These are phyloP conservation scores for Euphorbia pulcherrima DNA, from an alignment of 345 rosid genomes.

Conservation along the genomic window DNA sequence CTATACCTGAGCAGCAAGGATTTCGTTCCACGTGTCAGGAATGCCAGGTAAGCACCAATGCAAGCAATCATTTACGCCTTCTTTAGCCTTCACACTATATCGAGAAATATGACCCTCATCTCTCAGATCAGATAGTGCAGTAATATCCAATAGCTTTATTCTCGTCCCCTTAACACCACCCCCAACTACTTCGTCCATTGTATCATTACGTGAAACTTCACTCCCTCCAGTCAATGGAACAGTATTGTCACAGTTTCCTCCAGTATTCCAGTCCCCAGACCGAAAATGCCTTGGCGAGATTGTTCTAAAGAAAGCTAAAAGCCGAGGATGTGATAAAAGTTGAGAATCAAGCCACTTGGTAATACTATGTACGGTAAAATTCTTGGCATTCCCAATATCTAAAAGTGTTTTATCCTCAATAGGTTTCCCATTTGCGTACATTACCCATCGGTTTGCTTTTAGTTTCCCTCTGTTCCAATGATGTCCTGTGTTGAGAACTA, in stretches of 20 bases:
- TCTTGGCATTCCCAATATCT: slow-evolving; percentile 36
- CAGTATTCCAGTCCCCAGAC: slow-evolving; percentile 48
- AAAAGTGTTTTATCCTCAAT: slow-evolving; percentile 26
- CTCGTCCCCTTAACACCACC: slow-evolving; percentile 23
- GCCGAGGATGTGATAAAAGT: slow-evolving; percentile 29
- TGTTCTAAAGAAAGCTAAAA: slow-evolving; percentile 43
- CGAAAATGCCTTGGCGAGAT: slow-evolving; percentile 48
- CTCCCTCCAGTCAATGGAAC: slow-evolving; percentile 43
- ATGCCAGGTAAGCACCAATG: slow-evolving; percentile 84
- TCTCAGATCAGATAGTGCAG: slow-evolving; percentile 28
- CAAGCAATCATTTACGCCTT: slow-evolving; percentile 66
- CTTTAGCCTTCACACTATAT: slow-evolving; percentile 41
- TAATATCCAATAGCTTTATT: slow-evolving; percentile 26
- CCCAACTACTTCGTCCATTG: slow-evolving; percentile 18
- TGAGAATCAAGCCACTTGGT: slow-evolving; percentile 48
- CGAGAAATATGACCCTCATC: slow-evolving; percentile 31
- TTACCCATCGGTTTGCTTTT: slow-evolving; percentile 40
- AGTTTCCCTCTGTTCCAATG: slow-evolving; percentile 56
- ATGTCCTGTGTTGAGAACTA: slow-evolving; percentile 54
- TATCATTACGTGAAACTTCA: slow-evolving; percentile 25
- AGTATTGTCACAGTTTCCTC: slow-evolving; percentile 45
- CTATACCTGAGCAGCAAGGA: slow-evolving; percentile 17
- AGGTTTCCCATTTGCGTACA: slow-evolving; percentile 45
- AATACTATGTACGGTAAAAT: slow-evolving; percentile 43
- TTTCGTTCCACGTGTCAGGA: slow-evolving; percentile 27